Conservation (phyloP, 2,329 filamentous ascomycete genomes). For the Periconia sp. region DNA sequence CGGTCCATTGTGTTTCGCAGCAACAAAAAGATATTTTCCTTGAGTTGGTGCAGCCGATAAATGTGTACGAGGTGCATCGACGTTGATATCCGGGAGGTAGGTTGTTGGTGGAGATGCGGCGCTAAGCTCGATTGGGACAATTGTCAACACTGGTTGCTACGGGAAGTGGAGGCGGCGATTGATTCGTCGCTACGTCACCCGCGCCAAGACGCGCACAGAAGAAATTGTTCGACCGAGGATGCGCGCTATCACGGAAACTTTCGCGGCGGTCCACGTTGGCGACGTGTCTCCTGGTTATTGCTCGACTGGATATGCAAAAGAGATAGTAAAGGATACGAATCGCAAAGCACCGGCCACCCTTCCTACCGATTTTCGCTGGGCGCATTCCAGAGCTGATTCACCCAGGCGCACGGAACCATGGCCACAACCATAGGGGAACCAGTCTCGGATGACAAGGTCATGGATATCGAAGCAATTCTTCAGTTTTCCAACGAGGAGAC, state of each 20-base stretch:
- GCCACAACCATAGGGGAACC: not conserved
- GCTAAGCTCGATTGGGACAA: conserved; percentile 26
- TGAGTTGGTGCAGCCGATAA: conserved; percentile 26
- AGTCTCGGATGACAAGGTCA: not conserved
- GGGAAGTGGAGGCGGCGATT: conserved; percentile 15
- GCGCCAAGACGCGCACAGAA: conserved; percentile 23
- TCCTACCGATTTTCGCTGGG: conserved; percentile 10
- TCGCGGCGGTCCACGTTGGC: conserved; percentile 3
- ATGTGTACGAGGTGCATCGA: conserved; percentile 37
- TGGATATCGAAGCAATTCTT: conserved; percentile 20
- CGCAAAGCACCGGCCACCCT: not conserved
- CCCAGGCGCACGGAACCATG: not conserved
- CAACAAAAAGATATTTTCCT: conserved; percentile 23
- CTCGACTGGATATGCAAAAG: not conserved
- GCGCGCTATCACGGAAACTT: not conserved
- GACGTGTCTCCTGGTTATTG: conserved; percentile 18
- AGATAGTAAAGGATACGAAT: not conserved
- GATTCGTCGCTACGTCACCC: conserved; percentile 26
- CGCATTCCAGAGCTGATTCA: conserved; percentile 17
- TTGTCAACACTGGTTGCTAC: conserved; percentile 34
- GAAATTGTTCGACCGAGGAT: conserved; percentile 10
- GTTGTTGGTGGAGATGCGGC: conserved; percentile 4
- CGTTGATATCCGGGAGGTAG: conserved; percentile 7
- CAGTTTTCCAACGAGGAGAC: conserved; percentile 23
- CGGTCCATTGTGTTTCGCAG: conserved; percentile 29